Base-by-base conservation (phyloP, 129 eudicot species). In the Tanacetum coccineum region DNA sequence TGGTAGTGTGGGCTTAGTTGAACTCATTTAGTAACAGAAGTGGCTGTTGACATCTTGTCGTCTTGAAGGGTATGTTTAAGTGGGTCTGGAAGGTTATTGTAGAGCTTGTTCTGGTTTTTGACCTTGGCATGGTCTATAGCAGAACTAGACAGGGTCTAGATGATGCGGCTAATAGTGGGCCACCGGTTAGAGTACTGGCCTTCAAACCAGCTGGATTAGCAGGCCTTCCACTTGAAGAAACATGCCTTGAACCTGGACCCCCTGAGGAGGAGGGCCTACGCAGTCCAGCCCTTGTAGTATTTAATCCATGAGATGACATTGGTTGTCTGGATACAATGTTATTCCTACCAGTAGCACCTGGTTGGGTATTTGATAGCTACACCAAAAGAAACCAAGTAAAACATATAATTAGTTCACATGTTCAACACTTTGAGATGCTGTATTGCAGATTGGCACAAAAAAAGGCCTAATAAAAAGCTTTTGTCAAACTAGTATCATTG, bases 171-270 rank as follows among this genome's bases (percentile, higher is more conserved):
- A 86, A 64, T 66, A 84, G 76, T 55, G 95, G 89, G 36, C 96
- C 87, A 32, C 91, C 91, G 25, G 96, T 92, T 71, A 96, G 95
- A 25, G 95, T 91, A 62, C 83, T 15, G 97, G 87, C 68, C 95
- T 80, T 68, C n/a, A n/a, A n/a, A n/a, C 72, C 61, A 11, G 55
- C 9, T 5, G 59, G 15, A 19, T 9, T 49, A 49, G 54, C 54
- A 14, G 54, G 54, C 54, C 95, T 86, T 45, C 90, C 86, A 8
- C 90, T 87, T 79, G 97, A 95, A 17, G 97, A 87, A 61, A 77
- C 83, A 36, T 96, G 90, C 69, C 96, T 81, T 61, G 94, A 81
- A 2, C 90, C 89, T 7, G 84, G 82, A 60, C 88, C 97, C 12
- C 95, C 86, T 3, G 97, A 84, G 28, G 94, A 87, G 45, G 90